A percentile compares a stretch with the other conserved stretches of the same genome.
Conservation (phyloP, 257 asterid genomes). For the Nemophila menziesii region DNA sequence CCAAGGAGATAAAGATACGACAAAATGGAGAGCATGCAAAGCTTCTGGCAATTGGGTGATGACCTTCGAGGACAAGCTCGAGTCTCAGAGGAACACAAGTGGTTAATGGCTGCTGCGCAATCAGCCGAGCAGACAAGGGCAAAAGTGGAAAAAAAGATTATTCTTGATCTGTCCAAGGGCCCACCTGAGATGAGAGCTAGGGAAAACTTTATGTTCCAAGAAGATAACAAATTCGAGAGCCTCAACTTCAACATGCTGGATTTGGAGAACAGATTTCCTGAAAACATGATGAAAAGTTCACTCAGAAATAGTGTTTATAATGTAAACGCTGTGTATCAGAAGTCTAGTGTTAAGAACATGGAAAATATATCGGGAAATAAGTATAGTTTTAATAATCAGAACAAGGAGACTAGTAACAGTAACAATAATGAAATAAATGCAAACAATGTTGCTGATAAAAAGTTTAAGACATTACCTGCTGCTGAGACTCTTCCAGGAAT, state of each 20-base stretch:
- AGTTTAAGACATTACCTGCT: constrained; percentile 92
- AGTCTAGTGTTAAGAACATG: constrained; percentile 28
- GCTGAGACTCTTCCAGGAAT: constrained; percentile 83
- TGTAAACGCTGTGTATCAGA: constrained; percentile 51
- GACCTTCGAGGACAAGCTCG: constrained; percentile 88
- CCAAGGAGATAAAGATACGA: too few relatives aligned
- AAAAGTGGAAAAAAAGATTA: constrained; percentile 66
- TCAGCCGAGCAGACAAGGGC: constrained; percentile 69
- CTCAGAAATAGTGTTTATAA: constrained; percentile 37
- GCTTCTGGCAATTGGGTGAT: constrained; percentile 92
- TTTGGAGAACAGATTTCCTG: constrained; percentile 52
- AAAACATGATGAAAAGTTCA: constrained; percentile 32
- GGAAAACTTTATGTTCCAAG: constrained; percentile 50
- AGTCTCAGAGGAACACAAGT: constrained; percentile 75
- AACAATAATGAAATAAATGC: constrained; percentile 15
- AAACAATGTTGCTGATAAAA: constrained; percentile 53
- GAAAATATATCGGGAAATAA: constrained; percentile 47
- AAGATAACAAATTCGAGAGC: constrained; percentile 70
- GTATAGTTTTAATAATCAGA: constrained; percentile 25
- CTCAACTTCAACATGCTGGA: constrained; percentile 58
- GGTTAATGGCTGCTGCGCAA: constrained; percentile 82
- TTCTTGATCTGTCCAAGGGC: constrained; percentile 73
- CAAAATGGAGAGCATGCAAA: constrained; percentile 50
- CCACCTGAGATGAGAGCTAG: constrained; percentile 43
- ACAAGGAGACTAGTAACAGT: constrained; percentile 36